Percentiles rank a stretch among this genome's conserved stretches.
phyloP scores from a whole-genome alignment of 441 rosid species.

The Eruca vesicaria region DNA sequence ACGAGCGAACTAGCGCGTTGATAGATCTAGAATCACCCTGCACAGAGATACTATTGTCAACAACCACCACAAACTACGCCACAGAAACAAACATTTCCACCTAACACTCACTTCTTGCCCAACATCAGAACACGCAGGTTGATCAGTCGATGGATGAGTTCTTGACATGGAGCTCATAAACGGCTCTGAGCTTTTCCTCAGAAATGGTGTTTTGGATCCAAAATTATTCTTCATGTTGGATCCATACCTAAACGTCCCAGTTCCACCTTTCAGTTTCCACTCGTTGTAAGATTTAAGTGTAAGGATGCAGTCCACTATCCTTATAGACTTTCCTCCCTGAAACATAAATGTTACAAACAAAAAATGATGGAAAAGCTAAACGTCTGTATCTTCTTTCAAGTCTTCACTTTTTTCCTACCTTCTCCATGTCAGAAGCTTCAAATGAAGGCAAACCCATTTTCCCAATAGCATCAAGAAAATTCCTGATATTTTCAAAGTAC shows the following conservation, averaged over 20 bases:
- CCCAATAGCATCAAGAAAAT: slow-evolving; percentile 54
- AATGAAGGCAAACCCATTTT: slow-evolving; percentile 69
- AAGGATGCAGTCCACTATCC: slow-evolving; percentile 64
- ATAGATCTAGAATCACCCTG: slow-evolving; percentile 58
- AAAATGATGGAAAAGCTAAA: background rate
- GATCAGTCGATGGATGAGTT: slow-evolving; percentile 37
- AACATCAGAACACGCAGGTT: slow-evolving; percentile 31
- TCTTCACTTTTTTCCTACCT: slow-evolving; percentile 35
- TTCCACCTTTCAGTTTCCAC: slow-evolving; percentile 60
- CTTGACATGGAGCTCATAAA: slow-evolving; percentile 50
- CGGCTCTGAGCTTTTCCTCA: slow-evolving; percentile 49
- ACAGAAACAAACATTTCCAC: slow-evolving; percentile 15
- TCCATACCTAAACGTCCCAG: slow-evolving; percentile 53
- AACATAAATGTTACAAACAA: background rate
- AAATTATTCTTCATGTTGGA: slow-evolving; percentile 37
- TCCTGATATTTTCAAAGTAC: slow-evolving; percentile 68
- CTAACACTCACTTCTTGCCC: slow-evolving; percentile 6
- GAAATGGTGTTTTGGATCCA: slow-evolving; percentile 43
- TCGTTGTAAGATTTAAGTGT: slow-evolving; percentile 61
- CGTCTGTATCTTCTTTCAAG: background rate
- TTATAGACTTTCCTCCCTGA: slow-evolving; percentile 64
- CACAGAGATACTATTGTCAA: slow-evolving; percentile 4
- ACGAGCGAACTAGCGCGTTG: slow-evolving; percentile 55
- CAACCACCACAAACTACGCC: background rate
- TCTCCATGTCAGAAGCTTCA: slow-evolving; percentile 68